phyloP scores from a whole-genome alignment of 306 rosid genomes.

The Cercis canadensis region DNA sequence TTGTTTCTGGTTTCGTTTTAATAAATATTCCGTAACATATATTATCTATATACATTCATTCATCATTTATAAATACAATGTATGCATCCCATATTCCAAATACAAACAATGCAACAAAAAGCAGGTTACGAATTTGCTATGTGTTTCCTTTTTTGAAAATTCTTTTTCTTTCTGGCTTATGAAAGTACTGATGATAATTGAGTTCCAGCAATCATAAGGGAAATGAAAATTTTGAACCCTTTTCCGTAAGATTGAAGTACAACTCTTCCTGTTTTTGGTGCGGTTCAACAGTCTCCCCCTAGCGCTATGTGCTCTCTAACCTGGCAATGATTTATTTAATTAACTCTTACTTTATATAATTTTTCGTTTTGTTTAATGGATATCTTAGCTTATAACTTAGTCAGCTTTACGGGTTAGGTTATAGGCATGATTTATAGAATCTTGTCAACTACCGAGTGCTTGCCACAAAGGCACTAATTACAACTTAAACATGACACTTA shows the following conservation, averaged over 20 bases:
- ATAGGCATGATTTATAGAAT: conserved; percentile 55
- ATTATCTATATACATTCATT: too few relatives aligned
- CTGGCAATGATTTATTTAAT: conserved; percentile 25
- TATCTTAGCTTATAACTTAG: conserved; percentile 14
- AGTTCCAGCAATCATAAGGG: not conserved
- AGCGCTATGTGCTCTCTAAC: conserved; percentile 16
- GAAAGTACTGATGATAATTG: too few relatives aligned
- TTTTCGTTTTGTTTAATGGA: conserved; percentile 40
- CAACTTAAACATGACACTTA: conserved; percentile 45
- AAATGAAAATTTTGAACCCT: not conserved
- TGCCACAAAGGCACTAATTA: conserved; percentile 41
- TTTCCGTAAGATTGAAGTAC: not conserved
- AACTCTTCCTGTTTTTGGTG: not conserved
- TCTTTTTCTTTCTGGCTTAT: too few relatives aligned
- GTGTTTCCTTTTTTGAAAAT: too few relatives aligned
- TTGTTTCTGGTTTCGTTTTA: too few relatives aligned
- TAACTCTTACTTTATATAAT: not conserved
- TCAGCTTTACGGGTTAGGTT: conserved; percentile 58
- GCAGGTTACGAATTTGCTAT: not conserved
- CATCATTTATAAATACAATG: too few relatives aligned
- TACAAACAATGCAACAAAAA: not conserved
- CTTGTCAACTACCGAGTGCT: conserved; percentile 30
- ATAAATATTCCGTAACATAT: too few relatives aligned
- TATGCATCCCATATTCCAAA: too few relatives aligned
- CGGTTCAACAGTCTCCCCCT: not conserved